Evolutionary conservation across 306 rosid species (phyloP).

Genomic region (barrel medic (Medicago truncatula)): DNA sequence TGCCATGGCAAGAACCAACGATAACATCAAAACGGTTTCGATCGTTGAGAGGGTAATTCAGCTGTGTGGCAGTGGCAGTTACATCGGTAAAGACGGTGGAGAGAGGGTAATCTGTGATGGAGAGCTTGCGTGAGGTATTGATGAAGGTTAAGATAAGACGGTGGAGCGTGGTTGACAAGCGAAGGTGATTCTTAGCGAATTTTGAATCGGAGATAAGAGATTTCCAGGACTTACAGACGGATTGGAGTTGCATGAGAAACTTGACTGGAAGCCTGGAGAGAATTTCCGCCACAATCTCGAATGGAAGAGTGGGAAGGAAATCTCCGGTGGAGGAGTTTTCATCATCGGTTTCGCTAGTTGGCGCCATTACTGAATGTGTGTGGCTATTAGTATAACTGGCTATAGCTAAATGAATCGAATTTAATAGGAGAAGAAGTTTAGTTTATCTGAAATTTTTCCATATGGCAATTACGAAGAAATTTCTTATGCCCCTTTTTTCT

Average conservation of each 20-base stretch:
- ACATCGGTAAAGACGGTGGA: not conserved
- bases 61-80: not conserved
- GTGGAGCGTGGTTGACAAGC: not conserved
- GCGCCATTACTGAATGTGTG: no score
- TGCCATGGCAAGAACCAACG: slow-evolving; percentile 37
- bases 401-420: no score
- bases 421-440: no score
- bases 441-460: no score
- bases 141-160: not conserved
- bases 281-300: slow-evolving; percentile 39
- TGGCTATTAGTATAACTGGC: no score
- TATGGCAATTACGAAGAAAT: no score
- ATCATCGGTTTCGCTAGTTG: no score
- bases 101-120: slow-evolving; percentile 32
- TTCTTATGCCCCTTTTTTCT: no score
- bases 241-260: slow-evolving; percentile 34
- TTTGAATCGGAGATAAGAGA: slow-evolving; percentile 42
- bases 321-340: not conserved
- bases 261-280: slow-evolving; percentile 40
- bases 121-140: not conserved
- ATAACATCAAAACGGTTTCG: not conserved
- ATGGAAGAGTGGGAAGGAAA: slow-evolving; percentile 33
- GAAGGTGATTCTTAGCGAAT: slow-evolving; percentile 41
- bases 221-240: slow-evolving; percentile 46
- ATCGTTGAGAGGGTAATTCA: not conserved